Evolutionary conservation across 192 early-diverging fungal species (phyloP).

Genomic region (Dissophora ornata): DNA sequence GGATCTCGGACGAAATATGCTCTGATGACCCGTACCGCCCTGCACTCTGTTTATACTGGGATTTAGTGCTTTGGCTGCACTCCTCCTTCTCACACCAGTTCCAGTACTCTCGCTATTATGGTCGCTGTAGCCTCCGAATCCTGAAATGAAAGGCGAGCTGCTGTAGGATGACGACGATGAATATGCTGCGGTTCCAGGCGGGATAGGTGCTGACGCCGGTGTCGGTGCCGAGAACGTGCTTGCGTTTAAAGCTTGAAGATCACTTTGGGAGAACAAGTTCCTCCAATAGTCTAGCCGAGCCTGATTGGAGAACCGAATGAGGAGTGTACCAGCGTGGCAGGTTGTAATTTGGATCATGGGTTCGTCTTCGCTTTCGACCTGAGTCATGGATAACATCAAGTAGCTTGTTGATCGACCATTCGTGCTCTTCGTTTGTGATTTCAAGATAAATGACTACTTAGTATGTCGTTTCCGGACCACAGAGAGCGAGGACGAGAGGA

Average conservation of each 20-base stretch:
- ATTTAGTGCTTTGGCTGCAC: no score
- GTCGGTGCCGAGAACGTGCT: not conserved
- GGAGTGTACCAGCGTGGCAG: constrained; percentile 4
- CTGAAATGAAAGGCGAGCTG: no score
- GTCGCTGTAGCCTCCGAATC: no score
- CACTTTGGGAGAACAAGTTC: constrained; percentile 28
- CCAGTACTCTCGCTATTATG: no score
- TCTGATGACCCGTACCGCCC: no score
- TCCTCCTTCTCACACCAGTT: no score
- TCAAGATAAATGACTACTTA: no score
- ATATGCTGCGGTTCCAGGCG: not conserved
- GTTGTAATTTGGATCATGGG: constrained; percentile 7
- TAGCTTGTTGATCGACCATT: constrained; percentile 22
- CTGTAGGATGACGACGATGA: no score
- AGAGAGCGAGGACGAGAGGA: not conserved
- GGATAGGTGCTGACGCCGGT: not conserved
- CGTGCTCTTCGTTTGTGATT: no score
- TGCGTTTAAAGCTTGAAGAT: constrained; percentile 1
- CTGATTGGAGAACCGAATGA: constrained; percentile 26
- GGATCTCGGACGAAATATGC: no score
- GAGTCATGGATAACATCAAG: constrained; percentile 36
- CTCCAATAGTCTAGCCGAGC: constrained; percentile 24
- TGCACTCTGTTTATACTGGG: no score
- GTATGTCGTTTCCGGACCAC: not conserved
- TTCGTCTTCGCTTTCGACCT: constrained; percentile 9